A percentile compares a stretch with the other conserved stretches of the same genome.
phyloP scores from a whole-genome alignment of 139 green algal species.

The Chlamydomonas sp. region DNA sequence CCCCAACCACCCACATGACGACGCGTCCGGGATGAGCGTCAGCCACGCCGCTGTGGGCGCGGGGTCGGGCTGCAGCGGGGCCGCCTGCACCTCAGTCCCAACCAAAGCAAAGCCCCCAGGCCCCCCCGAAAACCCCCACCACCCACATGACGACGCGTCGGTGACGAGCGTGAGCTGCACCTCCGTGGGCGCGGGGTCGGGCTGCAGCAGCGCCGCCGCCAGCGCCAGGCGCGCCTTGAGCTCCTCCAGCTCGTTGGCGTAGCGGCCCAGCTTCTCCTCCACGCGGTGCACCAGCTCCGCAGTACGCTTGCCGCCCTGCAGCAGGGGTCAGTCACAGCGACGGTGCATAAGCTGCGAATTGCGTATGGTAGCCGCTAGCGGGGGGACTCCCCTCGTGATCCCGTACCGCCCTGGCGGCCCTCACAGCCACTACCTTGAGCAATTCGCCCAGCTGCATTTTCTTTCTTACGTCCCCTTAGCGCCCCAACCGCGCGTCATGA shows the following conservation, averaged over 20 bases:
- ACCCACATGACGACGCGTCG: slow-evolving; percentile 31
- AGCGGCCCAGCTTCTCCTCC: slow-evolving; percentile 31
- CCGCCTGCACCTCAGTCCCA: background rate
- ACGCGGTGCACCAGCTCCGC: slow-evolving; percentile 26
- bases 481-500: too few species aligned
- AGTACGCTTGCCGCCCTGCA: slow-evolving; percentile 23
- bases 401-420: background rate
- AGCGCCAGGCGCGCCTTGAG: slow-evolving; percentile 6
- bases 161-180: slow-evolving; percentile 39
- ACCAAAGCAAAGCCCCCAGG: background rate
- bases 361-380: too few species aligned
- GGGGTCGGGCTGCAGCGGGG: slow-evolving; percentile 33
- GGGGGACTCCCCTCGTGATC: background rate
- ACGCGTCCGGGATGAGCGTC: slow-evolving; percentile 27
- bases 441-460: background rate
- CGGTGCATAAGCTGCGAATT: background rate
- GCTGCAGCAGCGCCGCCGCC: slow-evolving; percentile 31
- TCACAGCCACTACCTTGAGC: background rate
- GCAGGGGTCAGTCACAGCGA: background rate
- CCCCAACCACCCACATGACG: slow-evolving; percentile 10
- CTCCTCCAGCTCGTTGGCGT: slow-evolving; percentile 35
- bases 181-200: slow-evolving; percentile 33
- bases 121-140: background rate
- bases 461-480: too few species aligned
- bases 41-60: slow-evolving; percentile 33